These are phyloP conservation scores for Leptodermis oblonga DNA, from an alignment of 257 asterid genomes.

Conservation along the genomic window DNA sequence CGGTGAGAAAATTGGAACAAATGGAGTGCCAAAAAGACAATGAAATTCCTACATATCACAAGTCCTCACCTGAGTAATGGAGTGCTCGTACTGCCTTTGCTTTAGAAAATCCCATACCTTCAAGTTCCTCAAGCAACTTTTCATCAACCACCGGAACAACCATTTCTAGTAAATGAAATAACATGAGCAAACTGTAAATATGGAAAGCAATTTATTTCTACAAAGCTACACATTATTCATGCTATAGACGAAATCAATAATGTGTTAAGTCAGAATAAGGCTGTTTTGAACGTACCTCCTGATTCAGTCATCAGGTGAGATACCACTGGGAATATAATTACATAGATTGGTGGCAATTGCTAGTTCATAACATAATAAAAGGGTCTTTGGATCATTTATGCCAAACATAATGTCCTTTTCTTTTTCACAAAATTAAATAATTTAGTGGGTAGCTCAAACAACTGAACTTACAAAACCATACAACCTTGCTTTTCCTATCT, in stretches of 20 bases:
- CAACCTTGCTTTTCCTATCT: no score
- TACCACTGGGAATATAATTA: background rate
- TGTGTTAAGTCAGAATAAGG: background rate
- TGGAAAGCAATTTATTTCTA: background rate
- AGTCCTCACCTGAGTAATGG: conserved; percentile 70
- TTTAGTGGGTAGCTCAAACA: background rate
- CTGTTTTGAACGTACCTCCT: background rate
- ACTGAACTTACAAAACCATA: background rate
- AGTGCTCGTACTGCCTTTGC: conserved; percentile 88
- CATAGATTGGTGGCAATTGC: background rate
- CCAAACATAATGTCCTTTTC: background rate
- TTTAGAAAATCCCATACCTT: conserved; percentile 83
- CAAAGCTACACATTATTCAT: background rate
- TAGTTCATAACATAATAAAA: background rate
- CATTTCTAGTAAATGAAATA: conserved; percentile 54
- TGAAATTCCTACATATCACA: background rate
- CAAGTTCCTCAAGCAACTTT: conserved; percentile 69
- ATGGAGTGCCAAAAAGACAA: background rate
- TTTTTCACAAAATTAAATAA: background rate
- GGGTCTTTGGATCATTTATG: background rate
- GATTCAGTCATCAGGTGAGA: background rate
- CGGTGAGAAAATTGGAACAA: background rate
- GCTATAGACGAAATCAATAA: background rate
- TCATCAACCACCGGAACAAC: conserved; percentile 87
- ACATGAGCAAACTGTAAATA: conserved; percentile 16